Percentiles rank a stretch among this genome's conserved stretches.
phyloP scores from a whole-genome alignment of 2,329 filamentous ascomycete species.

The Periconia sp. region DNA sequence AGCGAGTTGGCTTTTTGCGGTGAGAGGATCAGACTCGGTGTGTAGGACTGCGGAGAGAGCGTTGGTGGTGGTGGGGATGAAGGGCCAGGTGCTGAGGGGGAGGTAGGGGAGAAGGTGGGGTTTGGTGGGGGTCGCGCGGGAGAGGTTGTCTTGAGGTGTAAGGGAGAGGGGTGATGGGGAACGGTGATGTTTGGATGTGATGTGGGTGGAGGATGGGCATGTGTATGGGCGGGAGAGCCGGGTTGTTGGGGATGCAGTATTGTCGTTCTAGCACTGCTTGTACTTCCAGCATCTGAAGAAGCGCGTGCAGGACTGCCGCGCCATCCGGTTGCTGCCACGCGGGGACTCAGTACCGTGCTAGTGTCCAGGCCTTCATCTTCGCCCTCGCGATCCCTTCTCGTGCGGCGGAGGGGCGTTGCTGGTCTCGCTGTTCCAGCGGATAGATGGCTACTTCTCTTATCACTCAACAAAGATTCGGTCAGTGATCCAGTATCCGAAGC shows the following conservation, averaged over 20 bases:
- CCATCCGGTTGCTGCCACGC: conserved; percentile 25
- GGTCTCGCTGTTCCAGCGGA: conserved; percentile 32
- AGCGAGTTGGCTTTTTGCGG: conserved; percentile 79
- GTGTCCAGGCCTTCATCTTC: conserved; percentile 33
- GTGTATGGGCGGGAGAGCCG: conserved; percentile 29
- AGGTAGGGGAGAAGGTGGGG: conserved; percentile 16
- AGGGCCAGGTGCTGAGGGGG: conserved; percentile 7
- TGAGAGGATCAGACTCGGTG: conserved; percentile 64
- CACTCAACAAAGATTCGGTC: conserved; percentile 33
- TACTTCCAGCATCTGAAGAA: conserved; percentile 42
- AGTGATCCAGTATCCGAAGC: conserved; percentile 38
- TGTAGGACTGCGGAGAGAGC: conserved; percentile 30
- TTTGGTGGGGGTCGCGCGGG: conserved; percentile 26
- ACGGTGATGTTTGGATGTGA: conserved; percentile 21
- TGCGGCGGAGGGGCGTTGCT: conserved; percentile 34
- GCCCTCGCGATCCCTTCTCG: conserved; percentile 10
- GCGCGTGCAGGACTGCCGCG: conserved; percentile 36
- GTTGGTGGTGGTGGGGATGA: conserved; percentile 3
- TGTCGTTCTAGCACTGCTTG: conserved; percentile 42
- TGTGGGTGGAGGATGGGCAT: conserved; percentile 18
- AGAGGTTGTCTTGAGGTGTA: conserved; percentile 40
- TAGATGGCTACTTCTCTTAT: conserved; percentile 39
- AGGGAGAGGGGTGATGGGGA: conserved; percentile 38
- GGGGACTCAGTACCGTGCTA: conserved; percentile 36
- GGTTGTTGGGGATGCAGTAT: conserved; percentile 29